Conservation (phyloP, 2,329 filamentous ascomycete species). For the Mariannaea elegans region DNA sequence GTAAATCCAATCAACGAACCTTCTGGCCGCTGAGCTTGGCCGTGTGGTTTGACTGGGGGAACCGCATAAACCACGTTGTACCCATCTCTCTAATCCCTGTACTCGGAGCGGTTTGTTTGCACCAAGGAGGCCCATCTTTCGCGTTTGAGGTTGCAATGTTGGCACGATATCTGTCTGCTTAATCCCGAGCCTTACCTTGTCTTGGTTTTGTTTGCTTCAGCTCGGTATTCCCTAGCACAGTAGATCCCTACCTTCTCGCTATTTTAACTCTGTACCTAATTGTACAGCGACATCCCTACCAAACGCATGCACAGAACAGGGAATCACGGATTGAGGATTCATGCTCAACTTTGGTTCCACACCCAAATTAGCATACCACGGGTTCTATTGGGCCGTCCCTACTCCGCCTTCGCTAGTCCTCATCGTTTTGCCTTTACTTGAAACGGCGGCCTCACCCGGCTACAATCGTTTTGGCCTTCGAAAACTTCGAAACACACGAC, state of each 20-base stretch:
- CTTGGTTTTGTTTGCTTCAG: constrained; percentile 8
- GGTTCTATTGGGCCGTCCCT: constrained; percentile 15
- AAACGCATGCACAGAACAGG: not conserved
- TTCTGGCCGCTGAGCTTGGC: not conserved
- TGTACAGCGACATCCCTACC: constrained; percentile 3
- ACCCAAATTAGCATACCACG: constrained; percentile 20
- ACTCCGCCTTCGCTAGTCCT: constrained; percentile 26
- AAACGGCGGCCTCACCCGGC: constrained; percentile 35
- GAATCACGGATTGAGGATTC: not conserved
- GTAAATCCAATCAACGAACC: too few species aligned
- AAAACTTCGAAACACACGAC: constrained; percentile 37
- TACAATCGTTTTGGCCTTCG: constrained; percentile 31
- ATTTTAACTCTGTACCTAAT: not conserved
- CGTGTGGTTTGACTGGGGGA: not conserved
- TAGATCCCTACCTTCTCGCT: constrained; percentile 8
- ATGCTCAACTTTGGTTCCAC: constrained; percentile 9
- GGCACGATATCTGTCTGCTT: constrained; percentile 24
- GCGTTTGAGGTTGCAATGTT: constrained; percentile 35
- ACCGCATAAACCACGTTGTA: constrained; percentile 8
- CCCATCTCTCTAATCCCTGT: constrained; percentile 15
- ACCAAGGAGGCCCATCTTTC: constrained; percentile 22
- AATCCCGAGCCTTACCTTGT: constrained; percentile 21
- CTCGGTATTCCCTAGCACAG: not conserved
- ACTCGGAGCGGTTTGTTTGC: constrained; percentile 27
- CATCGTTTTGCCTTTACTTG: constrained; percentile 29